A percentile compares a stretch with the other conserved stretches of the same genome.
Evolutionary conservation across 2,329 filamentous ascomycete species (phyloP).

Genomic region (Hypomyces perniciosus): DNA sequence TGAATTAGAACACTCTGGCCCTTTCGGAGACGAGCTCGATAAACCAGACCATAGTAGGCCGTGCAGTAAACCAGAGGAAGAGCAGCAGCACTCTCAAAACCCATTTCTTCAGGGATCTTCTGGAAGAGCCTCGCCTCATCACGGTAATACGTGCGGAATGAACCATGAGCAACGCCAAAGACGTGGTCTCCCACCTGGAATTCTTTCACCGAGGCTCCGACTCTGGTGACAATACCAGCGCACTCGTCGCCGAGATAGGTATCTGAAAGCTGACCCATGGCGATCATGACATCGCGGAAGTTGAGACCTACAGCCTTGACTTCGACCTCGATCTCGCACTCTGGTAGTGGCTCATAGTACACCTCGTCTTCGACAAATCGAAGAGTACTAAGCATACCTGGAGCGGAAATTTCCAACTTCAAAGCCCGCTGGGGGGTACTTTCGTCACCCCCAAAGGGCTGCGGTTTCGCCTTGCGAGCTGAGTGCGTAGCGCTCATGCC

Average conservation of each 20-base stretch:
- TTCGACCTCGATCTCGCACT: constrained; percentile 13
- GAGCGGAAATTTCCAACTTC: background rate
- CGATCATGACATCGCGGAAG: constrained; percentile 12
- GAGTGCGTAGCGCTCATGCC: no score
- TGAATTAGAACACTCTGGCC: constrained; percentile 9
- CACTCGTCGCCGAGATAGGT: constrained; percentile 1
- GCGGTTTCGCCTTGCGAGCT: no score
- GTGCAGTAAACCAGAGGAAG: background rate
- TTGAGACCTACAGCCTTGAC: constrained; percentile 18
- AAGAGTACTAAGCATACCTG: background rate
- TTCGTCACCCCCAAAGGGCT: no score
- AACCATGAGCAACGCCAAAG: background rate
- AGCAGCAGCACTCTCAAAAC: background rate
- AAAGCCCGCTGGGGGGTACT: no score
- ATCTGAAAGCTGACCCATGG: background rate
- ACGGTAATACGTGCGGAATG: background rate
- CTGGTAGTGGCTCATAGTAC: background rate
- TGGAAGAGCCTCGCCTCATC: background rate
- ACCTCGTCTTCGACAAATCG: background rate
- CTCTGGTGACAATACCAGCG: background rate
- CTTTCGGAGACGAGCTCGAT: constrained; percentile 4
- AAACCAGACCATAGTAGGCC: constrained; percentile 20
- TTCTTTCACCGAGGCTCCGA: constrained; percentile 17
- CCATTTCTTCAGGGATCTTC: background rate
- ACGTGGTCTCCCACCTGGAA: constrained; percentile 1